Evolutionary conservation across 495 filamentous ascomycete genomes (phyloP).

Genomic region (Aspergillus sclerotioniger): DNA sequence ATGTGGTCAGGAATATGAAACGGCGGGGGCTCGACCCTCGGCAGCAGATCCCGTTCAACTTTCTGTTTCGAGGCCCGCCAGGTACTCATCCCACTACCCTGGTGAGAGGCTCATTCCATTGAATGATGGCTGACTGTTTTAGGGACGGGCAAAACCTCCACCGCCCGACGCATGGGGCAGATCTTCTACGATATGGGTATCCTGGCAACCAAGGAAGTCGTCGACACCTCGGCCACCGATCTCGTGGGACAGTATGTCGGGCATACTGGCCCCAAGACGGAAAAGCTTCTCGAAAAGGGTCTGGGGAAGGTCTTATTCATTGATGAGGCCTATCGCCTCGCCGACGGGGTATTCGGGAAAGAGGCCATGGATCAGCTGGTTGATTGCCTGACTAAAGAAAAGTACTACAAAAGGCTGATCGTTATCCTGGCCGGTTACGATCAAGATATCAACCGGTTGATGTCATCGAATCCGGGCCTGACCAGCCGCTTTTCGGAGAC

Average conservation of each 20-base stretch:
- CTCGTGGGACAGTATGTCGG: constrained; percentile 50
- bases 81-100: constrained; percentile 33
- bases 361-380: constrained; percentile 64
- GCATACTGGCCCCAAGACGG: constrained; percentile 64
- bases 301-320: constrained; percentile 64
- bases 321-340: constrained; percentile 63
- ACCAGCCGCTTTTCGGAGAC: constrained; percentile 48
- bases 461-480: constrained; percentile 57
- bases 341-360: constrained; percentile 50
- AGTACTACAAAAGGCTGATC: constrained; percentile 55
- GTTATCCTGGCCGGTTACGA: constrained; percentile 67
- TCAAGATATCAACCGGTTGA: constrained; percentile 58
- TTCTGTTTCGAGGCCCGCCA: constrained; percentile 63
- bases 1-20: constrained; percentile 51
- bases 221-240: constrained; percentile 37
- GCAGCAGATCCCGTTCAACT: constrained; percentile 58
- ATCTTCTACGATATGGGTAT: constrained; percentile 35
- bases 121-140: neutral
- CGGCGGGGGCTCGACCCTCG: constrained; percentile 53
- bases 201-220: constrained; percentile 29
- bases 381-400: constrained; percentile 52
- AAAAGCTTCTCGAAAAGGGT: constrained; percentile 54
- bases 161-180: constrained; percentile 30
- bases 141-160: constrained; percentile 50
- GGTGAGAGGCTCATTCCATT: neutral